Base-by-base conservation (phyloP, 108 stramenopile species). In the Fragilaria radians region DNA sequence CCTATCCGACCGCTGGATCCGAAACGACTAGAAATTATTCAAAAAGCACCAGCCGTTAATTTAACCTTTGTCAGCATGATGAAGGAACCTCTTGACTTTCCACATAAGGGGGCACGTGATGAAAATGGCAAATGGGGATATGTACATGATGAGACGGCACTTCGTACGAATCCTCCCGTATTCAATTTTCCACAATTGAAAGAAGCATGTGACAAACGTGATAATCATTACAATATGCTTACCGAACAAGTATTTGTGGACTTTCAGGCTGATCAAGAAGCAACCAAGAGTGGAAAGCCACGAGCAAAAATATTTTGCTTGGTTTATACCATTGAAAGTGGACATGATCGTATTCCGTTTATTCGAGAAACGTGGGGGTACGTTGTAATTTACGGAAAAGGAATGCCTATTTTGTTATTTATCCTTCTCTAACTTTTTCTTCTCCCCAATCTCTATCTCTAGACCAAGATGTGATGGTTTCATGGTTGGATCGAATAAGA, bases 391-490 rank as follows among this genome's bases (percentile, higher is more conserved):
- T n/a, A 7, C n/a, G n/a, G n/a, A n/a, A n/a, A n/a, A n/a, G n/a
- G n/a, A n/a, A n/a, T n/a, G n/a, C n/a, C n/a, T n/a, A 11, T 22
- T 11, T 36, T 21, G 19, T 31, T 23, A 5, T 9, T 36, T 33
- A 48, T 36, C 45, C 29, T 22, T 19, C 36, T 27, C 51, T 17
- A 29, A 22, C 45, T 14, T 54, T 28, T 14, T n/a, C 5, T 46
- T 48, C 36, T 34, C 19, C 23, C 14, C 11, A 42, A 42, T 42
- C 11, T 19, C 46, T 25, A n/a, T 7, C 42, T 27, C 49, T n/a
- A 88, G 83, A 57, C 80, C 79, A 72, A 89, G 88, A 54, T 98
- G 97, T 66, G 97, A 98, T 74, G 97, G 97, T 2, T 96, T 96
- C 74, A 85, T 96, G 78, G 95, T 88, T n/a, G 94, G 83, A 48